phyloP scores from a whole-genome alignment of 2,329 filamentous ascomycete genomes.

The Rosellinia necatrix region DNA sequence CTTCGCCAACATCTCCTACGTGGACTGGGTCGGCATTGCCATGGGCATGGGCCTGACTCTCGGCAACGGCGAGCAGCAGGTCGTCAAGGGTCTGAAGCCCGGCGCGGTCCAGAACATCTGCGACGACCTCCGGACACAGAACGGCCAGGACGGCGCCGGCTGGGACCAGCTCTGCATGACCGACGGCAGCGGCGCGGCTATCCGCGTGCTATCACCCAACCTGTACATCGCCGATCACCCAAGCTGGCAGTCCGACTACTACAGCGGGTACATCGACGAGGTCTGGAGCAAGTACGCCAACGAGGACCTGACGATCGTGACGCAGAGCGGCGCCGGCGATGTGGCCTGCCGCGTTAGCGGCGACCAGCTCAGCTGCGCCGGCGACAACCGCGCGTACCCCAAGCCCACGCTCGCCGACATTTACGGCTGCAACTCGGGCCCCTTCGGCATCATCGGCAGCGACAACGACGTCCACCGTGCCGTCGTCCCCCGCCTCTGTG shows the following conservation, averaged over 20 bases:
- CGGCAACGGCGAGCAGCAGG: conserved; percentile 43
- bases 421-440: conserved; percentile 56
- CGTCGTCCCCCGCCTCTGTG: conserved; percentile 54
- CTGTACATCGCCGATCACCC: conserved; percentile 45
- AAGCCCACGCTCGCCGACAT: conserved; percentile 53
- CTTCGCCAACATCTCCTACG: conserved; percentile 56
- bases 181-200: conserved; percentile 41
- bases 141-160: conserved; percentile 44
- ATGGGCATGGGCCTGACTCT: conserved; percentile 54
- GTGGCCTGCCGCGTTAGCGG: conserved; percentile 47
- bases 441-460: conserved; percentile 45
- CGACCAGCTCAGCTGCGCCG: conserved; percentile 45
- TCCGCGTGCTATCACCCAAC: conserved; percentile 53
- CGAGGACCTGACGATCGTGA: conserved; percentile 48
- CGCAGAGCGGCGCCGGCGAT: conserved; percentile 46
- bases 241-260: conserved; percentile 48
- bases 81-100: conserved; percentile 46
- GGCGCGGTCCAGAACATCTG: conserved; percentile 48
- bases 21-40: conserved; percentile 56
- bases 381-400: conserved; percentile 49
- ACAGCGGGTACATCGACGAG: conserved; percentile 49
- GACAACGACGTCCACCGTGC: conserved; percentile 50
- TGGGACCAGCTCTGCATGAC: conserved; percentile 54
- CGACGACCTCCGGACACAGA: conserved; percentile 46
- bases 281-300: conserved; percentile 51